These are phyloP conservation scores for Polychaeton citri DNA, from an alignment of 2,329 filamentous ascomycete genomes.

Conservation along the genomic window DNA sequence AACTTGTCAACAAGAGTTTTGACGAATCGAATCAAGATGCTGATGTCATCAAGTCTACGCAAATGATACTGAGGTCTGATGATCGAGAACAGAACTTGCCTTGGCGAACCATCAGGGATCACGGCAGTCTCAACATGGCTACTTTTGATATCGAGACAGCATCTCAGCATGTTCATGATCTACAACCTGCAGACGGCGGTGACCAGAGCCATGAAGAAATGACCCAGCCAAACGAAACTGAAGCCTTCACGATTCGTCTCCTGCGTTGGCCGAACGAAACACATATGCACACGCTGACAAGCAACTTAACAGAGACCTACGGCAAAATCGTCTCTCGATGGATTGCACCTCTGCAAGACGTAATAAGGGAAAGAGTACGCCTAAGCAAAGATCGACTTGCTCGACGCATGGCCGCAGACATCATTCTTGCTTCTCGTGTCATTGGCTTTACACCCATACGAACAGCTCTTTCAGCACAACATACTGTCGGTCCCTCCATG, in stretches of 20 bases:
- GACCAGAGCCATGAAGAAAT: no score
- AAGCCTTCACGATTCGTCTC: no score
- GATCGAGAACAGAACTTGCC: neutral
- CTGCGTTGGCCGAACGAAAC: no score
- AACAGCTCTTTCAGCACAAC: no score
- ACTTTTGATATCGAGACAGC: neutral
- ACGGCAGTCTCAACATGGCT: neutral
- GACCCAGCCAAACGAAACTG: no score
- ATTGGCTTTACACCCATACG: no score
- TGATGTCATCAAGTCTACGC: neutral
- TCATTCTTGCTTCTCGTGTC: conserved; percentile 22
- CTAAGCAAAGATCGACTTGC: conserved; percentile 19
- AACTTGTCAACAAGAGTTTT: neutral
- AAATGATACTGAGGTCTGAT: neutral
- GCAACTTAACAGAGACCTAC: conserved; percentile 10
- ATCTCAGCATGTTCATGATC: neutral
- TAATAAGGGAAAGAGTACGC: conserved; percentile 13
- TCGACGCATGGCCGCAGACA: conserved; percentile 20
- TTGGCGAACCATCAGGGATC: neutral
- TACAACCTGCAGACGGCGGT: no score
- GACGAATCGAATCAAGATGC: neutral
- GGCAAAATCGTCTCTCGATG: conserved; percentile 12
- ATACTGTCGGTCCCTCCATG: no score
- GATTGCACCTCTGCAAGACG: conserved; percentile 11
- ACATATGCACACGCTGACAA: no score